These are phyloP conservation scores for Neurospora sp. DNA, from an alignment of 495 filamentous ascomycete species.

Conservation along the genomic window DNA sequence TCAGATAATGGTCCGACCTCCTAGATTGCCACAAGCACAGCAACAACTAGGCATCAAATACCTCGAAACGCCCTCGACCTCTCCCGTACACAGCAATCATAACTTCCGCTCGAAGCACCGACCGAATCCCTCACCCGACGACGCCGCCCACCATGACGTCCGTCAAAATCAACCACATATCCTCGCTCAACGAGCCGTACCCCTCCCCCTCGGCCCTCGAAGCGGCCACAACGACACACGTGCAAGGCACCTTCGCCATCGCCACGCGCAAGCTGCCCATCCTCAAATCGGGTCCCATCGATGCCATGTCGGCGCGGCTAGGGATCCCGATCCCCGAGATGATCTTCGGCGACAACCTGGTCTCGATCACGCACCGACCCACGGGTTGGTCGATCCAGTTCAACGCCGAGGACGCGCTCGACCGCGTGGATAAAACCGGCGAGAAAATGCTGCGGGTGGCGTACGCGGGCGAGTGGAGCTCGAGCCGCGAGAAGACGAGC, in stretches of 20 bases:
- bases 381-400: slow-evolving; percentile 69
- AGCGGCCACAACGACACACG: slow-evolving; percentile 32
- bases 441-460: slow-evolving; percentile 79
- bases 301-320: slow-evolving; percentile 65
- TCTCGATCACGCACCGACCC: slow-evolving; percentile 56
- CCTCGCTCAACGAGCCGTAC: slow-evolving; percentile 24
- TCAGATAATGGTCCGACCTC: not conserved
- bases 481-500: slow-evolving; percentile 70
- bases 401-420: slow-evolving; percentile 75
- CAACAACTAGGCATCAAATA: not conserved
- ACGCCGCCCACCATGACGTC: not conserved
- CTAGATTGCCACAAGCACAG: not conserved
- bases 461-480: slow-evolving; percentile 84
- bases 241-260: slow-evolving; percentile 56
- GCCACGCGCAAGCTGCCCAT: slow-evolving; percentile 81
- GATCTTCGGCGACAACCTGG: slow-evolving; percentile 95
- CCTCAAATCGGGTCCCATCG: slow-evolving; percentile 81
- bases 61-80: not conserved
- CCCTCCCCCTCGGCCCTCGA: slow-evolving; percentile 12
- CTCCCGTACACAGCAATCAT: not conserved
- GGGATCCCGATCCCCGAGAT: slow-evolving; percentile 89
- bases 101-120: not conserved
- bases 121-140: not conserved
- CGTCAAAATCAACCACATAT: slow-evolving; percentile 18
- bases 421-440: slow-evolving; percentile 88